A percentile compares a stretch with the other conserved stretches of the same genome.
Evolutionary conservation across 2,329 filamentous ascomycete genomes (phyloP).

Genomic region (Colletotrichum sidae): DNA sequence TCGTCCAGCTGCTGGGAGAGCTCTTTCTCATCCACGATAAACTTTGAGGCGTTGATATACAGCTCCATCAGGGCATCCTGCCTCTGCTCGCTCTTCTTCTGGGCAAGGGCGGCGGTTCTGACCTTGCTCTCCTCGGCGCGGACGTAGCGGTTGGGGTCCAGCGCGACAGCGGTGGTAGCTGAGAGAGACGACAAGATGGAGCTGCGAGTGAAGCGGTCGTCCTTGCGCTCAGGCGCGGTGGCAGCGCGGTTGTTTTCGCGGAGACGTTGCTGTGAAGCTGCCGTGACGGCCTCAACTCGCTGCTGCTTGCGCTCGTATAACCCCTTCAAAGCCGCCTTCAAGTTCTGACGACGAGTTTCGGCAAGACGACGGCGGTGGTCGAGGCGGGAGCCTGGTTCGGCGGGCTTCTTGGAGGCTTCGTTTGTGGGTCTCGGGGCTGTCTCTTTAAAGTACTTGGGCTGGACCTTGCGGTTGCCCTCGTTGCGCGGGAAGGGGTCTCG

Average conservation of each 20-base stretch:
- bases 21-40: constrained; percentile 86
- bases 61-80: constrained; percentile 83
- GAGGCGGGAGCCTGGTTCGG: constrained; percentile 48
- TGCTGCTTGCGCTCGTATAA: constrained; percentile 74
- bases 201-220: constrained; percentile 80
- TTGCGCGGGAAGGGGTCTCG: constrained; percentile 78
- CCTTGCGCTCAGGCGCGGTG: constrained; percentile 75
- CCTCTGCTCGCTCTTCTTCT: constrained; percentile 68
- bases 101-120: constrained; percentile 56
- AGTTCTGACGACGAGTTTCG: constrained; percentile 74
- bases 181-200: constrained; percentile 68
- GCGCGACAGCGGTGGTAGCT: constrained; percentile 62
- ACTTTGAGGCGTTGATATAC: constrained; percentile 88
- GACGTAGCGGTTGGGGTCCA: constrained; percentile 72
- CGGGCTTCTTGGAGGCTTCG: constrained; percentile 48
- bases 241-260: constrained; percentile 60
- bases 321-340: constrained; percentile 76
- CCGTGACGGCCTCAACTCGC: constrained; percentile 54
- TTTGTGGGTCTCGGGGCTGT: constrained; percentile 68
- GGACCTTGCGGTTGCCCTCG: constrained; percentile 70
- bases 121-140: constrained; percentile 57
- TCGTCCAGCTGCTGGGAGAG: constrained; percentile 79
- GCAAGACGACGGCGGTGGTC: constrained; percentile 82
- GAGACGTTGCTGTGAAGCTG: constrained; percentile 56
- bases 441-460: constrained; percentile 68